Percentiles rank a stretch among this genome's conserved stretches.
phyloP scores from a whole-genome alignment of 345 rosid genomes.

The Jatropha curcas region DNA sequence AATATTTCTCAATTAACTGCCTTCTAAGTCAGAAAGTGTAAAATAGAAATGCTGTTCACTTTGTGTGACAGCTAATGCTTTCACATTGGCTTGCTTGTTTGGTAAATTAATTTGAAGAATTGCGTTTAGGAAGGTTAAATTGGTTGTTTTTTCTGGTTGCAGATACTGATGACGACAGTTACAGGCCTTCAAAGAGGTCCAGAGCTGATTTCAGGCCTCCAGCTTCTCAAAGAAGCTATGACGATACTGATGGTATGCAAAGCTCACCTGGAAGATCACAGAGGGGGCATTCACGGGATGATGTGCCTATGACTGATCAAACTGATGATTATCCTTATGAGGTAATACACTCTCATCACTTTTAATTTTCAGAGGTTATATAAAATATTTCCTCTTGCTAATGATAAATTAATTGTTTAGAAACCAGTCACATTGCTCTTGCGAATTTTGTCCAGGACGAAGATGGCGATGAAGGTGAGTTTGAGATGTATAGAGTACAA shows the following conservation, averaged over 20 bases:
- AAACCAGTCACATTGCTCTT: not conserved
- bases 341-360: constrained; percentile 30
- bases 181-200: constrained; percentile 82
- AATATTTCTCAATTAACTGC: not conserved
- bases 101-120: not conserved
- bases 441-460: constrained; percentile 49
- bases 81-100: not conserved
- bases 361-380: not conserved
- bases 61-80: not conserved
- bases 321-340: constrained; percentile 77
- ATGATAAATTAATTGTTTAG: not conserved
- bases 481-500: constrained; percentile 91
- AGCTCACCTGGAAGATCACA: constrained; percentile 80
- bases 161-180: constrained; percentile 84
- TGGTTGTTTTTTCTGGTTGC: constrained; percentile 18
- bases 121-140: not conserved
- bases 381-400: not conserved
- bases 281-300: constrained; percentile 60
- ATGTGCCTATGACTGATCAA: constrained; percentile 90
- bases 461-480: constrained; percentile 77
- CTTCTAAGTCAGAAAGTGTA: not conserved
- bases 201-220: constrained; percentile 67
- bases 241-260: constrained; percentile 68
- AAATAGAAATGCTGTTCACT: not conserved
- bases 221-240: constrained; percentile 51